phyloP scores from a whole-genome alignment of 805 yeast species.

The Metschnikowia arizonensis region DNA sequence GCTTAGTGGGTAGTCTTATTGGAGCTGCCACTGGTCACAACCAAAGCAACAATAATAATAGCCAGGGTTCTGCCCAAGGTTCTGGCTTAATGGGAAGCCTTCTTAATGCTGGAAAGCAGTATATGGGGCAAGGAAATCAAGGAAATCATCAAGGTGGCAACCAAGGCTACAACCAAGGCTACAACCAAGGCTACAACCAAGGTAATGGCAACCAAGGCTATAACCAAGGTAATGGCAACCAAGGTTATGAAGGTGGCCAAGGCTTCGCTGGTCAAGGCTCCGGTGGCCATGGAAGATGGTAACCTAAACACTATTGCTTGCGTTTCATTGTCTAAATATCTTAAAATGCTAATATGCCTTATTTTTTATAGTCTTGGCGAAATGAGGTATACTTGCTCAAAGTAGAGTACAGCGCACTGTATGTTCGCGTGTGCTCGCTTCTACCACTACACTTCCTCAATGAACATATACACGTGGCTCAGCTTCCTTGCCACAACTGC shows the following conservation, averaged over 20 bases:
- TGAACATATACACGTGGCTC: not conserved
- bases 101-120: slow-evolving; percentile 3
- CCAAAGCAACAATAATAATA: slow-evolving; percentile 4
- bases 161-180: slow-evolving; percentile 4
- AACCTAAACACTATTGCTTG: no score
- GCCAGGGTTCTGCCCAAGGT: no score
- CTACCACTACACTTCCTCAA: not conserved
- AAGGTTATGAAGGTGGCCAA: slow-evolving; percentile 5
- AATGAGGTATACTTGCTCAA: no score
- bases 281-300: slow-evolving; percentile 13
- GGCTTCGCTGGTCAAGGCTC: not conserved
- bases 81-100: slow-evolving; percentile 2
- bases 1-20: slow-evolving; percentile 13
- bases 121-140: not conserved
- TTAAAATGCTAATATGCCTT: no score
- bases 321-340: no score
- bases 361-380: no score
- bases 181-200: not conserved
- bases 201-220: slow-evolving; percentile 6
- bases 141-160: slow-evolving; percentile 3
- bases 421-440: not conserved
- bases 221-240: not conserved
- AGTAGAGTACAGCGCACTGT: not conserved
- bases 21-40: slow-evolving; percentile 14
- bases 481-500: not conserved